Evolutionary conservation across 148 eudicot species (phyloP).

Genomic region (Polygonum aviculare): DNA sequence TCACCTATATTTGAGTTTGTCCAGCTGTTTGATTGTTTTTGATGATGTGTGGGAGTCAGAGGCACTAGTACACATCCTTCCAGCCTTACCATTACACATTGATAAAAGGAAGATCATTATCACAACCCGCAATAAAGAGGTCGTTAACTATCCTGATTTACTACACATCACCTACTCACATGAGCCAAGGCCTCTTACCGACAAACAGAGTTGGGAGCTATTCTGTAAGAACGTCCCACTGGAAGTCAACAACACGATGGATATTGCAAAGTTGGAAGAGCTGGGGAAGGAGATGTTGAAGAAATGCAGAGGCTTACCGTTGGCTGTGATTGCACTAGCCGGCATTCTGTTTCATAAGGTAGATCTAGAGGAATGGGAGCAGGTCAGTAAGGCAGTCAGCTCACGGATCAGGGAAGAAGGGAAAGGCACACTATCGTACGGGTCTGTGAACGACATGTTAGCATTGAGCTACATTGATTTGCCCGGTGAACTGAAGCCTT

Average conservation of each 20-base stretch:
- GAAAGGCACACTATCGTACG: conserved; percentile 7
- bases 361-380: conserved; percentile 18
- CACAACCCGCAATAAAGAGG: too few species aligned
- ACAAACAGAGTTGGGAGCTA: conserved; percentile 4
- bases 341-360: conserved; percentile 19
- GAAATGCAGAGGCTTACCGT: conserved; percentile 16
- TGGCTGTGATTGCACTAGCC: conserved; percentile 1
- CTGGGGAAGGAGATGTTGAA: conserved; percentile 23
- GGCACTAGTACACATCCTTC: too few species aligned
- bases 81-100: too few species aligned
- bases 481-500: conserved; percentile 17
- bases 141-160: too few species aligned
- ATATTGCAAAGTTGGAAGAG: not conserved
- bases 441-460: conserved; percentile 11
- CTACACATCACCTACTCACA: too few species aligned
- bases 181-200: too few species aligned
- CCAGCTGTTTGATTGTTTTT: too few species aligned
- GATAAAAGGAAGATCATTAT: too few species aligned
- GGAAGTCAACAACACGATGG: not conserved
- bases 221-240: conserved; percentile 12
- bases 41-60: too few species aligned
- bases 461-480: conserved; percentile 18
- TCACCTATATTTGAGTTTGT: too few species aligned
- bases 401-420: conserved; percentile 7
- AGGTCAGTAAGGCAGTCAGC: conserved; percentile 4